Percentiles rank a stretch among this genome's conserved stretches.
phyloP scores from a whole-genome alignment of 495 filamentous ascomycete species.

The Elasticomyces elasticus region DNA sequence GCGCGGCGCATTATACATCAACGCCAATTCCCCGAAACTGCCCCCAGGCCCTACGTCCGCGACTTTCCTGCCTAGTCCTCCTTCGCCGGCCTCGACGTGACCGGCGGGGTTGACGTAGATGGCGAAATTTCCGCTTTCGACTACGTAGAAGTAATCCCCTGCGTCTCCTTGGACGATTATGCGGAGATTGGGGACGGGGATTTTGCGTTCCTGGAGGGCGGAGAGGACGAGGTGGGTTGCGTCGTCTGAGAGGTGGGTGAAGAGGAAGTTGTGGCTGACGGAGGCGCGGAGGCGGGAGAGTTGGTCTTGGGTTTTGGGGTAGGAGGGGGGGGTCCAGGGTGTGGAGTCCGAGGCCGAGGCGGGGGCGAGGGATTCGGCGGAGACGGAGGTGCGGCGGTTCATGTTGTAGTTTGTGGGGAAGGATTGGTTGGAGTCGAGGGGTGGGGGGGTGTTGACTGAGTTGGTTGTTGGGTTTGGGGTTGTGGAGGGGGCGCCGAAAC shows the following conservation, averaged over 20 bases:
- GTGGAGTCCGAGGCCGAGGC: conserved; percentile 61
- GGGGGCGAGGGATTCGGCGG: conserved; percentile 90
- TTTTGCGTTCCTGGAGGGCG: conserved; percentile 86
- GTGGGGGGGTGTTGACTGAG: conserved; percentile 30
- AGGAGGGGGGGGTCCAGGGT: conserved; percentile 81
- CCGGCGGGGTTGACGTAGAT: conserved; percentile 81
- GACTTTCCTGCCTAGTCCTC: conserved; percentile 82
- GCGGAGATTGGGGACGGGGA: conserved; percentile 90
- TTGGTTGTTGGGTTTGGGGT: conserved; percentile 3
- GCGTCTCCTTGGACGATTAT: conserved; percentile 94
- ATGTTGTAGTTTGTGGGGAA: conserved; percentile 92
- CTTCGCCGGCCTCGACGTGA: conserved; percentile 64
- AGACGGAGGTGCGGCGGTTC: conserved; percentile 87
- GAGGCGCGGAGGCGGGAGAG: conserved; percentile 65
- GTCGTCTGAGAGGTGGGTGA: conserved; percentile 89
- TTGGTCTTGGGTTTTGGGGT: conserved; percentile 75
- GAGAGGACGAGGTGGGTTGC: conserved; percentile 77
- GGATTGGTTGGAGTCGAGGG: conserved; percentile 48
- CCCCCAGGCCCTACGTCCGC: conserved; percentile 73
- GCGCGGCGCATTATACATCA: conserved; percentile 98
- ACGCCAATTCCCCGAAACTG: conserved; percentile 91
- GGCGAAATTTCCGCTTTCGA: conserved; percentile 84
- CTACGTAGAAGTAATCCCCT: conserved; percentile 95
- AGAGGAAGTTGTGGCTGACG: conserved; percentile 84
- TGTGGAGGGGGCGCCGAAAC: conserved; percentile 24